These are phyloP conservation scores for Monosporascus sp. DNA, from an alignment of 2,329 filamentous ascomycete genomes.

Conservation along the genomic window DNA sequence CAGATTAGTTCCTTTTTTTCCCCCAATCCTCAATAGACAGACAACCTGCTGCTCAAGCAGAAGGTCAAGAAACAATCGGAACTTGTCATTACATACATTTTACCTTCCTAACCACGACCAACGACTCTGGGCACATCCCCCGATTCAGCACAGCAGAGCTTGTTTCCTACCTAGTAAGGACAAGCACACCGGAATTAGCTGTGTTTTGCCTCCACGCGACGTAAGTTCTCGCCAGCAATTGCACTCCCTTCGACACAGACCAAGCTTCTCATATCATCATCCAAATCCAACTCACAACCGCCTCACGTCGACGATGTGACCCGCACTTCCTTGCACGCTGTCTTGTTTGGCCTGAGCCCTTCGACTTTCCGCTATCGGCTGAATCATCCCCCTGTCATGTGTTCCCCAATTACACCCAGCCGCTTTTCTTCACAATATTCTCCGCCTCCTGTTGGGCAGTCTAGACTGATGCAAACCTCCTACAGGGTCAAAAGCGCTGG, in stretches of 20 bases:
- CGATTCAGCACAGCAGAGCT: conserved; percentile 12
- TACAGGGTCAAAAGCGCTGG: conserved; percentile 20
- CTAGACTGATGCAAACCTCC: background rate
- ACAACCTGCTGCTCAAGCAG: conserved; percentile 17
- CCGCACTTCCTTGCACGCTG: background rate
- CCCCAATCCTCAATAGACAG: conserved; percentile 14
- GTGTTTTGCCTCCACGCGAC: conserved; percentile 4
- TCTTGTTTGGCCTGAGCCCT: background rate
- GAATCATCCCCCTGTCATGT: background rate
- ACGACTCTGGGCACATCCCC: conserved; percentile 4
- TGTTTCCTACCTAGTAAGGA: conserved; percentile 15
- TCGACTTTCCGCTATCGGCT: background rate
- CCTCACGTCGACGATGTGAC: background rate
- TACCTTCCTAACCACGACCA: background rate
- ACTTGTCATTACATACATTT: background rate
- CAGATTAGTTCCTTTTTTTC: conserved; percentile 6
- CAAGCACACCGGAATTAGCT: conserved; percentile 15
- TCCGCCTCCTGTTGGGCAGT: background rate
- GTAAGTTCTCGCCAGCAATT: conserved; percentile 11
- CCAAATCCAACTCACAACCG: background rate
- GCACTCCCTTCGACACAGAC: background rate
- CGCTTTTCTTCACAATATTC: background rate
- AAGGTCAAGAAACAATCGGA: conserved; percentile 12
- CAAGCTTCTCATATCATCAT: background rate
- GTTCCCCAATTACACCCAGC: background rate